These are phyloP conservation scores for Starmerella kuoi DNA, from an alignment of 805 yeast genomes.

Conservation along the genomic window DNA sequence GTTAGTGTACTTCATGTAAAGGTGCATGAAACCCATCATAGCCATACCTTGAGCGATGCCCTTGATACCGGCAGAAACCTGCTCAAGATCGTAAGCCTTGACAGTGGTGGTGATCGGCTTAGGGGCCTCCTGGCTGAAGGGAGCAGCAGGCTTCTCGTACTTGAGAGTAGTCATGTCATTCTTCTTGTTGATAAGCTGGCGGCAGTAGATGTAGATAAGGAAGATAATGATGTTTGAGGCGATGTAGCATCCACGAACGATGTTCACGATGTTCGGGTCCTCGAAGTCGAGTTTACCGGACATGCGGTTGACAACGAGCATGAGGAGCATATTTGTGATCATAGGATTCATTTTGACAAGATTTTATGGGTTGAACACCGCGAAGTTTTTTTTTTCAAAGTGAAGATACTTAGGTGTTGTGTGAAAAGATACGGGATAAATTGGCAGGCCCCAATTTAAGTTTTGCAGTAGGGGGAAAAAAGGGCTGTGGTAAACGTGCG, in stretches of 20 bases:
- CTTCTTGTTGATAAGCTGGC: constrained; percentile 49
- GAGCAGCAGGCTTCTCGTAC: constrained; percentile 73
- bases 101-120: constrained; percentile 75
- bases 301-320: constrained; percentile 94
- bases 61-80: constrained; percentile 67
- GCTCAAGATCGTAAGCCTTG: constrained; percentile 85
- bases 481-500: too few relatives aligned
- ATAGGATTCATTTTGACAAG: constrained; percentile 63
- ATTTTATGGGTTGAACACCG: too few relatives aligned
- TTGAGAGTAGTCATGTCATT: constrained; percentile 84
- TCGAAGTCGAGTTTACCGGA: constrained; percentile 82
- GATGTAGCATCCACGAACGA: constrained; percentile 62
- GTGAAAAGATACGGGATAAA: too few relatives aligned
- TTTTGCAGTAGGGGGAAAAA: too few relatives aligned
- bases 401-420: too few relatives aligned
- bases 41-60: constrained; percentile 79
- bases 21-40: constrained; percentile 97
- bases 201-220: constrained; percentile 53
- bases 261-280: constrained; percentile 58
- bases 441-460: too few relatives aligned
- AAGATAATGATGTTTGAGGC: constrained; percentile 55
- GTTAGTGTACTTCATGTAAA: constrained; percentile 93
- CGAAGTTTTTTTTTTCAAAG: too few relatives aligned
- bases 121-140: constrained; percentile 60
- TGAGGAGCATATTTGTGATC: constrained; percentile 68